phyloP scores from a whole-genome alignment of 495 filamentous ascomycete genomes.

The Cairneyella variabilis region DNA sequence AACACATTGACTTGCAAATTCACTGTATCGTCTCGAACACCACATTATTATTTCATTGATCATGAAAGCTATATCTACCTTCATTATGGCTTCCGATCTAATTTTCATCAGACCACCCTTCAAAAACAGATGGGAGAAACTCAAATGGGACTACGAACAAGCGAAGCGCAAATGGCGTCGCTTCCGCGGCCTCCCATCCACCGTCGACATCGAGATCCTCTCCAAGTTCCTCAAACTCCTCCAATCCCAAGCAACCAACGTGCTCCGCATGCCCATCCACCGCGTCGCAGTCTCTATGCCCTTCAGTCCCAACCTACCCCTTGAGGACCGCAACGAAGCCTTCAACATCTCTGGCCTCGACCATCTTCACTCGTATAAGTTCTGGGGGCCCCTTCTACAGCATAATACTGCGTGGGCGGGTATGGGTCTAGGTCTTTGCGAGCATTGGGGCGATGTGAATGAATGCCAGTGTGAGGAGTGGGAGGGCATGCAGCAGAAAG shows the following conservation, averaged over 20 bases:
- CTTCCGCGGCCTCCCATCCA: not conserved
- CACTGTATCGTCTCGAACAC: no score
- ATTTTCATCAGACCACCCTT: not conserved
- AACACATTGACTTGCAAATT: no score
- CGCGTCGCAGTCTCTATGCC: not conserved
- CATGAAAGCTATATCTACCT: no score
- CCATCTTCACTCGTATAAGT: not conserved
- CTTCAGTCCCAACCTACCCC: not conserved
- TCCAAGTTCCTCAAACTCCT: not conserved
- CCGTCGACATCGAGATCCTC: not conserved
- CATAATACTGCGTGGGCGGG: constrained; percentile 6
- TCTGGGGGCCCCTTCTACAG: not conserved
- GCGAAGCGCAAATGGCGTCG: not conserved
- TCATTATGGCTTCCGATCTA: no score
- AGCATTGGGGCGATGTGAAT: not conserved
- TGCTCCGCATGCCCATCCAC: not conserved
- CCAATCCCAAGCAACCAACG: not conserved
- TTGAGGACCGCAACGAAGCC: not conserved
- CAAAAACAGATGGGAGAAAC: not conserved
- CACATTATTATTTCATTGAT: not conserved
- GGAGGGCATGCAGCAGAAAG: not conserved
- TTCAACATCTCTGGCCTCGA: not conserved
- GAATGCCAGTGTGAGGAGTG: constrained; percentile 1
- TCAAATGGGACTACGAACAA: not conserved
- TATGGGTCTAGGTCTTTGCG: not conserved